phyloP scores from a whole-genome alignment of 257 asterid species.

The Petunia secreta region DNA sequence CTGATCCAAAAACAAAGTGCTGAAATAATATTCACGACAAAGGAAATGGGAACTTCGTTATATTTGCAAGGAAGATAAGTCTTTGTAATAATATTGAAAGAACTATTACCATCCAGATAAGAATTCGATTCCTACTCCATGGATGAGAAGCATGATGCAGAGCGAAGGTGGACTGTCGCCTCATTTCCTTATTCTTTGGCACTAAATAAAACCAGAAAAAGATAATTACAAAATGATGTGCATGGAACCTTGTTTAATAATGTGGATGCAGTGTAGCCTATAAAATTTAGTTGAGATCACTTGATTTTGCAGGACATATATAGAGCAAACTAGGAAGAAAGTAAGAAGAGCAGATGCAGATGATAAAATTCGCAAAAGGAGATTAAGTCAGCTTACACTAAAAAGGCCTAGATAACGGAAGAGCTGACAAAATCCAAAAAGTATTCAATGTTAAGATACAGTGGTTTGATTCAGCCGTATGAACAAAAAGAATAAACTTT shows the following conservation, averaged over 20 bases:
- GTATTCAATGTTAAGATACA: no score
- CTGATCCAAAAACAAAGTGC: neutral
- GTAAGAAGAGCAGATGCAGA: no score
- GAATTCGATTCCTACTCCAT: slow-evolving; percentile 77
- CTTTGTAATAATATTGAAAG: neutral
- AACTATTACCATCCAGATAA: slow-evolving; percentile 83
- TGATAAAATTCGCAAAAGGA: no score
- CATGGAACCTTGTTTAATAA: neutral
- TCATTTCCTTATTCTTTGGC: slow-evolving; percentile 69
- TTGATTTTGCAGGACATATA: no score
- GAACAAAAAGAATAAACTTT: no score
- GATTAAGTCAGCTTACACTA: no score
- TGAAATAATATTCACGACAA: neutral
- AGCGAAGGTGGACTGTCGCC: slow-evolving; percentile 81
- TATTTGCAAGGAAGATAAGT: neutral
- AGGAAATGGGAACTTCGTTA: neutral
- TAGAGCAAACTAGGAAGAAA: no score
- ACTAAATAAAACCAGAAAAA: slow-evolving; percentile 5
- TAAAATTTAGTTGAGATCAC: no score
- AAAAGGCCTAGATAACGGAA: no score
- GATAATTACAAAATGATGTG: neutral
- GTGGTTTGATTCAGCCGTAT: no score
- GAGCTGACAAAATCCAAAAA: no score
- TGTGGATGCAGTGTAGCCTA: no score
- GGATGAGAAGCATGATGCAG: slow-evolving; percentile 95